Base-by-base conservation (phyloP, 2,329 filamentous ascomycete species). In the Rutstroemia sp. region DNA sequence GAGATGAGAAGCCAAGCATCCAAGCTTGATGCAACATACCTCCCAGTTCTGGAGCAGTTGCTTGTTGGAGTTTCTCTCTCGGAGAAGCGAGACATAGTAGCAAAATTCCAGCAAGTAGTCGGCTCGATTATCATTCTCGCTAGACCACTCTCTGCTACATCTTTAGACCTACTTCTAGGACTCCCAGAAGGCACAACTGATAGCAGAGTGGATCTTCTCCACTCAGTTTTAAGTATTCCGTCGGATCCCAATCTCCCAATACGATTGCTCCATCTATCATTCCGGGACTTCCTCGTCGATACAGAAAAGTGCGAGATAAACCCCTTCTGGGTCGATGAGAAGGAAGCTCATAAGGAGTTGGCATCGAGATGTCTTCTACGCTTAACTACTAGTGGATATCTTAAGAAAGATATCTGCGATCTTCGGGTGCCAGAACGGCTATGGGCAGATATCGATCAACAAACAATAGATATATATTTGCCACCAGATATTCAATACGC, bases 321-420 rank as follows among this genome's bases (percentile, higher is more conserved):
- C 19, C 41, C n/a, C 0, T 74, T 75, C 60, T 69, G 69, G 68
- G 63, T 74, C 42, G 62, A 76, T 21, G 69, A 73, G 58, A 61
- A 57, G 49, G 16, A 61, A 18, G 61, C 66, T 21, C 66, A 77
- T 56, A 23, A 63, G 27, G 59, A 52, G 2, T 56, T 75, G 1
- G 69, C 71, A 0, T 54, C 39, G 16, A 27, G 62, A n/a, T 77
- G 74, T 59, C 55, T 77, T 19, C 41, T 69, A 39, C 58, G 74
- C 1, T 67, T 75, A 64, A 60, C 39, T 3, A 61, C 34, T 23
- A 23, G 16, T 23, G 48, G 18, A 12, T 59, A 54, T 38, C 63
- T 77, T 1, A 70, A 64, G 37, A 59, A 65, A 58, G 62, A 76
- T 53, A 71, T 76, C 2, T 75, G 71, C 58, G 55, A 56, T 4